phyloP scores from a whole-genome alignment of 257 asterid species.

The Scutellaria minor region DNA sequence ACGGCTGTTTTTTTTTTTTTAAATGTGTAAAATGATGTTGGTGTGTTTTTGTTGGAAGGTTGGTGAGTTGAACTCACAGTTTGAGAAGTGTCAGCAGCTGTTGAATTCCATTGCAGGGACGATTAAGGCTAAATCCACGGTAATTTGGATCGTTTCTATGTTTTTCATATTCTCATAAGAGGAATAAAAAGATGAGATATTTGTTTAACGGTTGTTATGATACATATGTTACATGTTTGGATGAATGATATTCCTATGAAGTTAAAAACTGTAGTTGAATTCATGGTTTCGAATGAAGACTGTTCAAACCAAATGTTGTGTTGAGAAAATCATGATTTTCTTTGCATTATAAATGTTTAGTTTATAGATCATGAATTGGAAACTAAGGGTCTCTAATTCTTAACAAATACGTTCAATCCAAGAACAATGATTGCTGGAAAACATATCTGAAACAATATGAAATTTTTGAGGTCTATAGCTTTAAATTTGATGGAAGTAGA shows the following conservation, averaged over 20 bases:
- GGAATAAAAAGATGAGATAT: neutral
- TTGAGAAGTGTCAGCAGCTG: constrained; percentile 96
- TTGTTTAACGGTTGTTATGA: constrained; percentile 5
- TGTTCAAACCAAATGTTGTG: neutral
- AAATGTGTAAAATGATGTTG: neutral
- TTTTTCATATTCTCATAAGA: neutral
- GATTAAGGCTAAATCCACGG: constrained; percentile 79
- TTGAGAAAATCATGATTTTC: constrained; percentile 4
- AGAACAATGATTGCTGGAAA: constrained; percentile 13
- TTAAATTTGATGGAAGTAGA: neutral
- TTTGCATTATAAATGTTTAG: neutral
- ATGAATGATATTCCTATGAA: neutral
- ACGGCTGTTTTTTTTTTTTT: too few relatives aligned
- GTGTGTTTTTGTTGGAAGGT: constrained; percentile 51
- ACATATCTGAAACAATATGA: neutral
- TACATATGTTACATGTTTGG: neutral
- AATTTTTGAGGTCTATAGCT: neutral
- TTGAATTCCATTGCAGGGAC: constrained; percentile 78
- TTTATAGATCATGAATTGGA: neutral
- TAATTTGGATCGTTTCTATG: constrained; percentile 27
- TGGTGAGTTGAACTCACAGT: constrained; percentile 78
- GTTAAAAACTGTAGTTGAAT: constrained; percentile 8
- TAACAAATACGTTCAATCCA: neutral
- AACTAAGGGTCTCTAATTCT: neutral
- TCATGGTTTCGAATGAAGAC: neutral